phyloP scores from a whole-genome alignment of 202 grass and related monocot species.

The Carex sylvatica region DNA sequence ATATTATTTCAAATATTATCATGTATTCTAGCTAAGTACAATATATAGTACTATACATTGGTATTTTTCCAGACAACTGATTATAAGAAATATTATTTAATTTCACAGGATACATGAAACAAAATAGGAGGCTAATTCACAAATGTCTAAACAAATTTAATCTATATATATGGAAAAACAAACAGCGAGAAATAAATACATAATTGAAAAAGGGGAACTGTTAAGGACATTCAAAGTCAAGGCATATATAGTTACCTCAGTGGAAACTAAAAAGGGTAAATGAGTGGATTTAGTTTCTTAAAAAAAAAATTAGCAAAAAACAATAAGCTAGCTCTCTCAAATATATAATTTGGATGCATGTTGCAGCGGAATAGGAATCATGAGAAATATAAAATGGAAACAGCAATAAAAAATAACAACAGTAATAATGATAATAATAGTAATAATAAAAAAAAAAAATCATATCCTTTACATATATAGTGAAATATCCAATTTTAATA shows the following conservation, averaged over 20 bases:
- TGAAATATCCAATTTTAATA: background rate
- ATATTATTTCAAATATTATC: background rate
- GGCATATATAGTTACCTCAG: background rate
- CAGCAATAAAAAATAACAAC: background rate
- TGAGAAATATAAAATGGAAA: background rate
- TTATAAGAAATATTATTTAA: background rate
- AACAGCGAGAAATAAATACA: background rate
- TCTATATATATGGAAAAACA: background rate
- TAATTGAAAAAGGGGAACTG: background rate
- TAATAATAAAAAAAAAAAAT: background rate
- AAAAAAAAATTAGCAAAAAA: background rate
- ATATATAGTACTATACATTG: background rate
- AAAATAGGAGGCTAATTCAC: background rate
- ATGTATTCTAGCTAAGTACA: background rate
- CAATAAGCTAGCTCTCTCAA: background rate
- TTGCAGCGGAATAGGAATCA: background rate
- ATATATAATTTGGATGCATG: background rate
- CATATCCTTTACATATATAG: background rate
- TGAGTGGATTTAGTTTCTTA: background rate
- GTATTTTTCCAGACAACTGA: background rate
- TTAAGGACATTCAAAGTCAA: background rate
- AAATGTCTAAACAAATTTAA: background rate
- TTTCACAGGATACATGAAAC: background rate
- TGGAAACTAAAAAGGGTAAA: background rate
- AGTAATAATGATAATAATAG: background rate